Conservation (phyloP, 2,329 filamentous ascomycete genomes). For the Teratosphaeria epicoccoides region DNA sequence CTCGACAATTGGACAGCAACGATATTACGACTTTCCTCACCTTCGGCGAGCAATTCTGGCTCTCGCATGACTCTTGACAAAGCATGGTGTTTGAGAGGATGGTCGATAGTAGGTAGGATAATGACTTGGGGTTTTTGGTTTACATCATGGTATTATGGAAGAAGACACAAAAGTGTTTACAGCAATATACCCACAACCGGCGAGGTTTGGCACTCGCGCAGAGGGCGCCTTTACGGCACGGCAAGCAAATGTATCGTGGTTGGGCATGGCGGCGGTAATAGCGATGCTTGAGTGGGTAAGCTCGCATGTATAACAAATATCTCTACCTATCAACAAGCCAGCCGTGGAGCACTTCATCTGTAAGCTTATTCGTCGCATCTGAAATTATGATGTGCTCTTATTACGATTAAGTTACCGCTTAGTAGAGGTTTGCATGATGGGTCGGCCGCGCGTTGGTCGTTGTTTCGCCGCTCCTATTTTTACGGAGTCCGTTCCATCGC, state of each 20-base stretch:
- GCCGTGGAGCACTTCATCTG: background rate
- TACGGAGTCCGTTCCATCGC: background rate
- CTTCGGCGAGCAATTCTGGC: background rate
- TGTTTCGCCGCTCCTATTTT: background rate
- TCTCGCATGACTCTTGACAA: background rate
- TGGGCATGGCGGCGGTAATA: background rate
- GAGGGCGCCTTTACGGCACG: constrained; percentile 6
- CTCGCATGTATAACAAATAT: background rate
- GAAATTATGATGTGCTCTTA: too few relatives aligned
- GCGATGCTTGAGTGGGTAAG: background rate
- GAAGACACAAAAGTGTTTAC: background rate
- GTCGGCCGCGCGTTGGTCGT: background rate
- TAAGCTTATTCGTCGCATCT: too few relatives aligned
- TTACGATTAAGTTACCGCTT: background rate
- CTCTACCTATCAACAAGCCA: background rate
- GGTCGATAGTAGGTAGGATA: background rate
- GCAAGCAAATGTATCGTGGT: background rate
- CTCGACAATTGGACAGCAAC: background rate
- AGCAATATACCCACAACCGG: constrained; percentile 5
- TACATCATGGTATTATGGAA: constrained; percentile 1
- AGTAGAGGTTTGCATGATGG: too few relatives aligned
- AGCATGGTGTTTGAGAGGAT: constrained; percentile 1
- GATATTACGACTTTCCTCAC: background rate
- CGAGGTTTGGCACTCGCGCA: constrained; percentile 3
- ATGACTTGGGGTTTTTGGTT: background rate